Percentiles rank a stretch among this genome's conserved stretches.
These are phyloP conservation scores for Microbotryomycetes sp. DNA, from an alignment of 1,284 basidiomycete genomes.

Conservation along the genomic window DNA sequence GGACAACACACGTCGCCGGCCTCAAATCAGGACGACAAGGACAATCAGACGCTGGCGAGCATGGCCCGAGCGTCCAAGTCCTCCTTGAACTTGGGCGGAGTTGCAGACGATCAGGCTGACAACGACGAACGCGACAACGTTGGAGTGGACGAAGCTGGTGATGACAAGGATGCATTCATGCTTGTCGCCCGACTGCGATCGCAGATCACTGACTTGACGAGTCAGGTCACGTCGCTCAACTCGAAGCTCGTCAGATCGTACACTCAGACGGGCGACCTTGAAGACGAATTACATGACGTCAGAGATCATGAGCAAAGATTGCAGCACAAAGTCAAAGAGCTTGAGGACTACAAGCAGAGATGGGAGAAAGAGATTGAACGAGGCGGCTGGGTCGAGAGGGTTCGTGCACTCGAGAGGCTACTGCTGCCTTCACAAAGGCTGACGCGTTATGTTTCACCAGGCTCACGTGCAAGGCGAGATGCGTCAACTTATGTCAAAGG, in stretches of 20 bases:
- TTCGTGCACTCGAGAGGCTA: background rate
- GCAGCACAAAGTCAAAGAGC: constrained; percentile 66
- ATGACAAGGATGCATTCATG: constrained; percentile 40
- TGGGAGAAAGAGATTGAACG: constrained; percentile 50
- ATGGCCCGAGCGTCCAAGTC: constrained; percentile 10
- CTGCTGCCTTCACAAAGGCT: background rate
- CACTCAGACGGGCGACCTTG: constrained; percentile 83
- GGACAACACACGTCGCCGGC: background rate
- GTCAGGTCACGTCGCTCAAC: constrained; percentile 85
- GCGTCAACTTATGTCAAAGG: constrained; percentile 84
- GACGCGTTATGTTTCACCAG: constrained; percentile 43
- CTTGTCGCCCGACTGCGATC: constrained; percentile 69
- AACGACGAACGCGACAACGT: too few relatives aligned
- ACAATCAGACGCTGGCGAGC: background rate
- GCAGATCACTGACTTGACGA: constrained; percentile 77
- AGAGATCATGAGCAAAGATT: constrained; percentile 49
- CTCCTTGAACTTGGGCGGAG: constrained; percentile 6
- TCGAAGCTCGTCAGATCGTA: constrained; percentile 86
- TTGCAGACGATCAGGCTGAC: background rate
- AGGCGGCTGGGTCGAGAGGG: constrained; percentile 76
- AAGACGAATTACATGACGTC: constrained; percentile 73
- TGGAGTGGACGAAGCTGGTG: too few relatives aligned
- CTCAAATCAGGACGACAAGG: background rate
- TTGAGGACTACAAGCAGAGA: constrained; percentile 48
- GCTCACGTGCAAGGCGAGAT: constrained; percentile 85